These are phyloP conservation scores for Aquanectria penicillioides DNA, from an alignment of 2,329 filamentous ascomycete genomes.

Conservation along the genomic window DNA sequence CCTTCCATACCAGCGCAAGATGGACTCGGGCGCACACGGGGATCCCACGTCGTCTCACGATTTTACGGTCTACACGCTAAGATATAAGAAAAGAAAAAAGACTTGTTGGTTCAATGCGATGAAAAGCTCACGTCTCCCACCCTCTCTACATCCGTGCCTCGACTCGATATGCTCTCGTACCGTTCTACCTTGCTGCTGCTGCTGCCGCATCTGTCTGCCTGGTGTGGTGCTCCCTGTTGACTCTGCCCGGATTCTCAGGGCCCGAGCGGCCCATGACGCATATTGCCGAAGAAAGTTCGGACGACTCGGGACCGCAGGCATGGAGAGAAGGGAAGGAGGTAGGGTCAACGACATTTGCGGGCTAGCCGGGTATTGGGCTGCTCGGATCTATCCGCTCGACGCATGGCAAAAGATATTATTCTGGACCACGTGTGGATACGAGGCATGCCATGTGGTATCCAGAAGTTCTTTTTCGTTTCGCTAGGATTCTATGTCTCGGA, in stretches of 20 bases:
- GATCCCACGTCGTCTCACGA: slow-evolving; percentile 38
- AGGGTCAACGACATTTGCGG: too few species aligned
- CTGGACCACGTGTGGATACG: slow-evolving; percentile 10
- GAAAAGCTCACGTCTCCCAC: slow-evolving; percentile 29
- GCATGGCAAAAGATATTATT: slow-evolving; percentile 9
- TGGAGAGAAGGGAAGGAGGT: neutral
- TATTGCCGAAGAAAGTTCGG: too few species aligned
- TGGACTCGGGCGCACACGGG: slow-evolving; percentile 28
- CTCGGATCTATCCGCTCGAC: neutral
- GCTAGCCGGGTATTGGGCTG: neutral
- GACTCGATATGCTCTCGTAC: slow-evolving; percentile 19
- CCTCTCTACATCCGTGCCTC: slow-evolving; percentile 34
- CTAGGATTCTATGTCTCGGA: slow-evolving; percentile 31
- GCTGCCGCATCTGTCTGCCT: neutral
- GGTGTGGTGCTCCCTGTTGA: neutral
- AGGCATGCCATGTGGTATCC: neutral
- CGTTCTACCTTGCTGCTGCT: slow-evolving; percentile 4
- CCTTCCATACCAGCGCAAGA: slow-evolving; percentile 32
- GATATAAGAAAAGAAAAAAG: slow-evolving; percentile 41
- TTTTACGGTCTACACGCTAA: slow-evolving; percentile 43
- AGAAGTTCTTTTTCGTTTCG: neutral
- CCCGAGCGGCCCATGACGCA: too few species aligned
- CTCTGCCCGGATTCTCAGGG: neutral
- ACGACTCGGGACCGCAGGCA: neutral
- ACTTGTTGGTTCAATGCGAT: slow-evolving; percentile 39